A percentile compares a stretch with the other conserved stretches of the same genome.
Conservation (phyloP, 768 basidiomycete genomes). For the Hericium rajendrae region DNA sequence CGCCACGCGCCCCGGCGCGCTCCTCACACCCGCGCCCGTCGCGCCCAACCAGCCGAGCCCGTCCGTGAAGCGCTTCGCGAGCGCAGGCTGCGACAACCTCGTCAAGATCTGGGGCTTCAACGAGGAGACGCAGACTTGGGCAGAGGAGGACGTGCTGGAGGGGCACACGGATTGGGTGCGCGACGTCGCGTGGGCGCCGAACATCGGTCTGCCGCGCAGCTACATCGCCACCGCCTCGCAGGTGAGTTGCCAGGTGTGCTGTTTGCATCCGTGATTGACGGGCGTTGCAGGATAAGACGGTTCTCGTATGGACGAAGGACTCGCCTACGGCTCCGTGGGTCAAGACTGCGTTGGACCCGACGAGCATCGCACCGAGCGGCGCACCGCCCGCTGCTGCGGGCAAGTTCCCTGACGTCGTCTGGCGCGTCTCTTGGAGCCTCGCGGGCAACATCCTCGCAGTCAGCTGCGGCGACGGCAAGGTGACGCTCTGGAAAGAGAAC, state of each 20-base stretch:
- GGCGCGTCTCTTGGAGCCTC: constrained; percentile 98
- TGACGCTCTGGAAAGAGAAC: constrained; percentile 97
- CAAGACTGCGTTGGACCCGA: constrained; percentile 72
- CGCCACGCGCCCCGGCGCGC: constrained; percentile 75
- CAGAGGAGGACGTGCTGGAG: constrained; percentile 81
- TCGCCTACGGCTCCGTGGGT: constrained; percentile 65
- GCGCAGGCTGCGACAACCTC: constrained; percentile 92
- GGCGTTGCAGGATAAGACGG: constrained; percentile 58
- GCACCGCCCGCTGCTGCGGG: constrained; percentile 40
- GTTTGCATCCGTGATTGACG: not conserved
- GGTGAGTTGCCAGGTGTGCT: constrained; percentile 25
- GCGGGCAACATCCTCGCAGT: constrained; percentile 95
- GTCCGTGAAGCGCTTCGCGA: constrained; percentile 84
- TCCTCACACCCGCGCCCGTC: constrained; percentile 59
- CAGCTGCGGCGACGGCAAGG: constrained; percentile 96
- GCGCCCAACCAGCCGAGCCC: constrained; percentile 32
- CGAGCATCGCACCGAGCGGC: constrained; percentile 34
- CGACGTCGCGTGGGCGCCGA: constrained; percentile 98
- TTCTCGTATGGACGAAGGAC: constrained; percentile 88
- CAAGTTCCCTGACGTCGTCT: constrained; percentile 94
- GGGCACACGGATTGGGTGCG: constrained; percentile 97
- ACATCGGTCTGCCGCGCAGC: constrained; percentile 86
- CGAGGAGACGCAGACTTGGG: constrained; percentile 82
- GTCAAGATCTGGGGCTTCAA: constrained; percentile 91
- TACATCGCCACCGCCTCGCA: constrained; percentile 97